phyloP scores from a whole-genome alignment of 1,284 basidiomycete genomes.

The Boletus smithii region DNA sequence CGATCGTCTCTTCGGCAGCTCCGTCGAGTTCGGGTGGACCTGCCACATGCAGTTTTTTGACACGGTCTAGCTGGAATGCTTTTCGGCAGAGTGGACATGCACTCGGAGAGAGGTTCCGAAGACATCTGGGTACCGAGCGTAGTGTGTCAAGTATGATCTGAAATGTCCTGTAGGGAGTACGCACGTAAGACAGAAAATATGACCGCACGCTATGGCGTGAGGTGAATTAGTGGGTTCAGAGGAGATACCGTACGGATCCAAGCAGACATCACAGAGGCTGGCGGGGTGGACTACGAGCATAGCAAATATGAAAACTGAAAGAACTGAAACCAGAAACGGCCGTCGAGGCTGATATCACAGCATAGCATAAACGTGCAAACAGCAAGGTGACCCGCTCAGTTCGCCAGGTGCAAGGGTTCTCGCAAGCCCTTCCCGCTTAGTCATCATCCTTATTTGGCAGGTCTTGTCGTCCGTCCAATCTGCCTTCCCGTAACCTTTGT shows the following conservation, averaged over 20 bases:
- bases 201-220: constrained; percentile 65
- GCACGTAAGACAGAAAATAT: constrained; percentile 64
- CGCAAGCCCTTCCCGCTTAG: constrained; percentile 19
- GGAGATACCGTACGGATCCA: constrained; percentile 50
- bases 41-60: constrained; percentile 60
- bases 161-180: constrained; percentile 26
- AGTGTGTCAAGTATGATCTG: constrained; percentile 14
- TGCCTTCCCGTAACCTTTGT: too few relatives aligned
- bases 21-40: constrained; percentile 39
- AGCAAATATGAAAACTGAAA: constrained; percentile 26
- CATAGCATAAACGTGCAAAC: constrained; percentile 35
- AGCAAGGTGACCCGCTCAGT: constrained; percentile 18
- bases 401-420: constrained; percentile 20
- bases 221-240: constrained; percentile 49
- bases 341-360: constrained; percentile 30
- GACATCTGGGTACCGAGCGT: constrained; percentile 40
- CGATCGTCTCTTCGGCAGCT: constrained; percentile 24
- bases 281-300: constrained; percentile 59
- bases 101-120: constrained; percentile 45
- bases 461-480: constrained; percentile 18
- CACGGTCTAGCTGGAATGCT: constrained; percentile 46
- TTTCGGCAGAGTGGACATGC: constrained; percentile 66
- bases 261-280: constrained; percentile 67
- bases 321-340: constrained; percentile 24
- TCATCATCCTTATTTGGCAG: constrained; percentile 24